Evolutionary conservation across 1,139 yeast species (phyloP).

Genomic region (Sugiyamaella neomexicana): DNA sequence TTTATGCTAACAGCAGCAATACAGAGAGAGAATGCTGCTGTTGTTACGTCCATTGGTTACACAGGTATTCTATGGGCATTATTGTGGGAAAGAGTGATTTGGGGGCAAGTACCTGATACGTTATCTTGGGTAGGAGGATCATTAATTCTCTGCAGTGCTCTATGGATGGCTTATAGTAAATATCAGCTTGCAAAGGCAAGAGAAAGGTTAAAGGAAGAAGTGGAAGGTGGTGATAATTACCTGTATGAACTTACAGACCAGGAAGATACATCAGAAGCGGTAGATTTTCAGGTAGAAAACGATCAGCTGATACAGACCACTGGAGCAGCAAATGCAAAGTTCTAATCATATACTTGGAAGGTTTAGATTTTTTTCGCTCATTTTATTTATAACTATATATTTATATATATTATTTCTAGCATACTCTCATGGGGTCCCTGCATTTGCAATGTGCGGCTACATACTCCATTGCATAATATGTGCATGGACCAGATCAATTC

Average conservation of each 20-base stretch:
- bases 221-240: slow-evolving; percentile 1
- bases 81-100: slow-evolving; percentile 70
- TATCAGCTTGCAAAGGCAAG: slow-evolving; percentile 6
- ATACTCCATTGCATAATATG: background rate
- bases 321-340: background rate
- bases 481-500: background rate
- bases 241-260: slow-evolving; percentile 7
- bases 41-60: slow-evolving; percentile 74
- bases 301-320: background rate
- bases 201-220: slow-evolving; percentile 2
- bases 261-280: background rate
- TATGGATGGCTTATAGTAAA: slow-evolving; percentile 47
- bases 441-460: background rate
- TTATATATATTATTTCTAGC: background rate
- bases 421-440: slow-evolving; percentile 3
- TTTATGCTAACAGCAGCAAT: slow-evolving; percentile 77
- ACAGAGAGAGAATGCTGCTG: slow-evolving; percentile 77
- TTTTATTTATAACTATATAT: background rate
- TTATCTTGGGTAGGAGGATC: slow-evolving; percentile 69
- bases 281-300: background rate
- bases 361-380: background rate
- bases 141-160: slow-evolving; percentile 67
- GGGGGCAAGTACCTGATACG: slow-evolving; percentile 70
- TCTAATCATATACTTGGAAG: background rate
- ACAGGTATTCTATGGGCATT: slow-evolving; percentile 77